Evolutionary conservation across 208 protist genomes (phyloP), one percentile per base, ranked within the genome.

Genomic region (Crithidia sp.): DNA sequence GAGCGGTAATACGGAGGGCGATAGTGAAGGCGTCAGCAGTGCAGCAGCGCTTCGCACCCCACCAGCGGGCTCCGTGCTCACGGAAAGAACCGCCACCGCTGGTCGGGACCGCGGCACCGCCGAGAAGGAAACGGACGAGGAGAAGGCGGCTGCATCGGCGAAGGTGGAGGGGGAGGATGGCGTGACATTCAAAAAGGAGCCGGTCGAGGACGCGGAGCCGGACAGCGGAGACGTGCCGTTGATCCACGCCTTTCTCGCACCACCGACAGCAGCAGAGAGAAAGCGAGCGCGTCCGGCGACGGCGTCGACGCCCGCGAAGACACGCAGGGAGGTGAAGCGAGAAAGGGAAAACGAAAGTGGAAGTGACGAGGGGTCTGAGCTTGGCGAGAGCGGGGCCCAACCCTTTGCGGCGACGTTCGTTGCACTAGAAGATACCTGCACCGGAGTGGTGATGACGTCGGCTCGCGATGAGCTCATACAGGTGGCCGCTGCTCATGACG

Each of bases 401-500:
- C 28, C 28, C 7, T 56, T 45, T 3, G 68, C 57, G 7, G 45
- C 78, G 7, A 14, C 49, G 19, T 68, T 82, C 9, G 58, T 76
- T n/a, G 43, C 62, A 36, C 17, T 79, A 9, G 80, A 86, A 37
- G 69, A 81, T 37, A 54, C 71, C 14, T 84, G 82, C 49, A 74
- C 17, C 55, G 86, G 86, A 5, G 19, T 89, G 47, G 83, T 64
- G 6, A 76, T 86, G 44, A 28, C 80, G 0, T 47, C 47, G 5
- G 83, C 72, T 5, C 47, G 39, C 4, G 60, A 82, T 41, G 63
- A 73, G 44, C 40, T 73, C 12, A 62, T 91, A 0, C 69, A 85
- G 7, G 78, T 83, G 55, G 71, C 80, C 41, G 83, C 74, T 2
- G 72, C 81, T 0, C 84, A 91, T 54, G 79, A 89, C 45, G 39